Evolutionary conservation across 371 early-diverging fungal species (phyloP).

Genomic region (Lichtheimia ramosa): DNA sequence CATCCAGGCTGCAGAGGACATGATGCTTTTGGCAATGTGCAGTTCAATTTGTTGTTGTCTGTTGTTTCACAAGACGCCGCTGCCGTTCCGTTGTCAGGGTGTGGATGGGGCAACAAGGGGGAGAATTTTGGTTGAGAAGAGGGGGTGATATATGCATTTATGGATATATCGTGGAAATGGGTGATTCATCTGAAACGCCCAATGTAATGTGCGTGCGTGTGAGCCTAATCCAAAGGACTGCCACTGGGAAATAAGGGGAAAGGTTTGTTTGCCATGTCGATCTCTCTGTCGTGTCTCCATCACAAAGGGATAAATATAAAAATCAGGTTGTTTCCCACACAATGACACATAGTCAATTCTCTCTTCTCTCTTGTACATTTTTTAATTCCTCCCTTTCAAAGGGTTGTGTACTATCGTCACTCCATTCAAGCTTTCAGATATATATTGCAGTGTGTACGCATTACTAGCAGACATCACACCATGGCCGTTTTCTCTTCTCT

Average conservation of each 20-base stretch:
- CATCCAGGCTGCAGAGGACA: too few relatives aligned
- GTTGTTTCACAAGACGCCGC: too few relatives aligned
- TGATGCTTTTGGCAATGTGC: too few relatives aligned
- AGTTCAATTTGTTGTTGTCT: too few relatives aligned
- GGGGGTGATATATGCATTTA: too few relatives aligned
- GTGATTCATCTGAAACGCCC: not conserved
- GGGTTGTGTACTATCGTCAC: not conserved
- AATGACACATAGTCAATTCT: not conserved
- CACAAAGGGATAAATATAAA: conserved; percentile 2
- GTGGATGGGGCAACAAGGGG: too few relatives aligned
- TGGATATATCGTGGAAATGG: not conserved
- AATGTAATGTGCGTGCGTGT: not conserved
- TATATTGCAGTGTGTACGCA: not conserved
- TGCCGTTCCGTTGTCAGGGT: too few relatives aligned
- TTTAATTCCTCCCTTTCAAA: not conserved
- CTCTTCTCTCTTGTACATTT: not conserved
- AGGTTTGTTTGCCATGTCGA: too few relatives aligned
- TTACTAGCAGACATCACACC: not conserved
- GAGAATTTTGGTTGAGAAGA: too few relatives aligned
- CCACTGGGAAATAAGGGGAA: not conserved
- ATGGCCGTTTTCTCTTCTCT: not conserved
- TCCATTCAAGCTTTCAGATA: not conserved
- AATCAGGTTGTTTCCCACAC: not conserved
- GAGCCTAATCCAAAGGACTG: not conserved
- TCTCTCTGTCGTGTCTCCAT: too few relatives aligned